Evolutionary conservation across 495 filamentous ascomycete species (phyloP).

Genomic region (Trypethelium eluteriae): DNA sequence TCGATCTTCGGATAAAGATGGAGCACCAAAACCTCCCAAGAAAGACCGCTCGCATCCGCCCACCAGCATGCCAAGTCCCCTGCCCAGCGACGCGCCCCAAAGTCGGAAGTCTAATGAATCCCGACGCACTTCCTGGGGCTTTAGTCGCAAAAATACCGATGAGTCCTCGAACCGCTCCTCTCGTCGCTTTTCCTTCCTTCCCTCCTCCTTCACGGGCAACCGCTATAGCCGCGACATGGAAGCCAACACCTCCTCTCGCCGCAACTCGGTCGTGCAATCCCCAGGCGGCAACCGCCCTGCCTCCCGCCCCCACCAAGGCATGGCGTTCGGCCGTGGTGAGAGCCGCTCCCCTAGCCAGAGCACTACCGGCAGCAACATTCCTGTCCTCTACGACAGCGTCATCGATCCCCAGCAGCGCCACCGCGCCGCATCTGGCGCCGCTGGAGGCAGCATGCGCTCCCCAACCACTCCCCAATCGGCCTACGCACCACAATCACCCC

Average conservation of each 20-base stretch:
- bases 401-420: constrained; percentile 19
- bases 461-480: constrained; percentile 17
- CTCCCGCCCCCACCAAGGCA: constrained; percentile 21
- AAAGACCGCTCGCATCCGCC: constrained; percentile 29
- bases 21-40: constrained; percentile 35
- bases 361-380: constrained; percentile 34
- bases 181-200: constrained; percentile 64
- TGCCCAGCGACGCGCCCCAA: constrained; percentile 72
- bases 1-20: constrained; percentile 28
- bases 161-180: constrained; percentile 28
- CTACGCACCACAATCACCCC: background rate
- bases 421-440: constrained; percentile 24
- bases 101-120: constrained; percentile 75
- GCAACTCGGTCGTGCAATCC: constrained; percentile 35
- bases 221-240: constrained; percentile 25
- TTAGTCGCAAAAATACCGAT: constrained; percentile 58
- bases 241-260: constrained; percentile 37
- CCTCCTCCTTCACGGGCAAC: constrained; percentile 63
- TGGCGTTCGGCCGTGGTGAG: constrained; percentile 33
- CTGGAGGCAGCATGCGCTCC: constrained; percentile 18
- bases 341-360: constrained; percentile 34
- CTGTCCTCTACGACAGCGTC: constrained; percentile 30
- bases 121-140: constrained; percentile 66
- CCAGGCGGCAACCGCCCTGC: constrained; percentile 19
- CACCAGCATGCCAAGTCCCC: constrained; percentile 31